Base-by-base conservation (phyloP, 371 early-diverging fungal genomes). In the Lichtheimia ornata region DNA sequence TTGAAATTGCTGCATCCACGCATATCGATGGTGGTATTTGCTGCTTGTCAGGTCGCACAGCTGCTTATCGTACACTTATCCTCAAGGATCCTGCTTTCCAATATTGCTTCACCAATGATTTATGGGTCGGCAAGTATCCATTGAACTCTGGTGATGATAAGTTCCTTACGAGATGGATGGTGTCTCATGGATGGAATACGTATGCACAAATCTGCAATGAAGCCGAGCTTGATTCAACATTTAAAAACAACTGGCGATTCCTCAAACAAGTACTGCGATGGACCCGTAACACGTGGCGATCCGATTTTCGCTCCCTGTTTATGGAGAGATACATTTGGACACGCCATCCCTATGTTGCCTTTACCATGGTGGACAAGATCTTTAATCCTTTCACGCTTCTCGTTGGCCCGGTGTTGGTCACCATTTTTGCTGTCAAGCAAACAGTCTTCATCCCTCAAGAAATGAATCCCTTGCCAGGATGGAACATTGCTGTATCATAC, bases 231-330 rank as follows among this genome's bases (percentile, higher is more conserved):
- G 62, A 63, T 28, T 89, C 89, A 7, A 89, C 89, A 0, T 89
- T 89, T 74, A 89, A 89, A 72, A 82, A 89, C 72, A 88, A 89
- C 63, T 89, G 88, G 88, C 78, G 85, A 2, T 89, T 89, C 57
- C 63, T 89, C 42, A 87, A 87, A 56, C 89, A 89, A 59, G 80
- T 89, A 9, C 61, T 87, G 54, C 73, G 89, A 24, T 89, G 89
- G 89, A 89, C 89, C 2, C 79, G 89, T 28, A 89, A 89, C 63
- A 89, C 89, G 49, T 89, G 89, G 89, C 74, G 89, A 2, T 85
- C 85, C 14, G 89, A 89, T 58, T 82, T 85, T 63, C 77, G 85
- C 11, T 83, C 83, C n/a, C 63, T 89, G 51, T 87, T 88, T 57
- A 79, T 69, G 30, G 89, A 89, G 56, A 77, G 88, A 4, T 54